Evolutionary conservation across 305 asterid genomes (phyloP), one percentile per base, ranked within the genome.

Genomic region (Fraxinus dipetala): DNA sequence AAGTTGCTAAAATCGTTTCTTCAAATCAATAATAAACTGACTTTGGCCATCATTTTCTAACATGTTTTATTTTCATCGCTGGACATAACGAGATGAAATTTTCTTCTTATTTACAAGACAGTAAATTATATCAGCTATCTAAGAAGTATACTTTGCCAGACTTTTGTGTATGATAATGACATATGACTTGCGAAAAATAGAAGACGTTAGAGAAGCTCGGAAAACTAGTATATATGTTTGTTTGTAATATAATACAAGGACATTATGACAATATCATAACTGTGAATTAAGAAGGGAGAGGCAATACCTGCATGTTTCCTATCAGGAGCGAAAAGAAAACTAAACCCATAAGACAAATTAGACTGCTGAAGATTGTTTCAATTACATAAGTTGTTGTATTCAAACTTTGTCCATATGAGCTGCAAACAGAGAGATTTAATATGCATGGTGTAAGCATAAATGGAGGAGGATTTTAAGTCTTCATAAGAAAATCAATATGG

Each of bases 341-440:
- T 74, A 95, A 84, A 45, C 99, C 99, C 89, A 88, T 81, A 5
- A 95, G 91, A 79, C 99, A 95, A 63, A 94, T 92, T 32, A 92
- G 54, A 78, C 89, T 87, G 82, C 95, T 81, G 72, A 94, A 91
- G 70, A 86, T 72, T 9, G 95, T 89, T 87, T 94, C 99, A 2
- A 85, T 88, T 22, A 88, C 34, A 61, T 89, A 89, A n/a, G 92
- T 84, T 63, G 91, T 94, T 38, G 98, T 78, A 26, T 74, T 56
- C 90, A 94, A 45, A 85, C 86, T 87, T 73, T 94, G 99, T 45
- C 93, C 99, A 24, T 94, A 95, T n/a, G 97, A 92, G 85, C 99
- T 93, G 84, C 83, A 83, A 81, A 45, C 78, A 85, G 31, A 79
- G 3, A 85, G 67, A 56, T 56, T 38, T 35, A 75, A 81, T 67